Evolutionary conservation across 2,329 filamentous ascomycete species (phyloP).

Genomic region (Neonectria ditissima): DNA sequence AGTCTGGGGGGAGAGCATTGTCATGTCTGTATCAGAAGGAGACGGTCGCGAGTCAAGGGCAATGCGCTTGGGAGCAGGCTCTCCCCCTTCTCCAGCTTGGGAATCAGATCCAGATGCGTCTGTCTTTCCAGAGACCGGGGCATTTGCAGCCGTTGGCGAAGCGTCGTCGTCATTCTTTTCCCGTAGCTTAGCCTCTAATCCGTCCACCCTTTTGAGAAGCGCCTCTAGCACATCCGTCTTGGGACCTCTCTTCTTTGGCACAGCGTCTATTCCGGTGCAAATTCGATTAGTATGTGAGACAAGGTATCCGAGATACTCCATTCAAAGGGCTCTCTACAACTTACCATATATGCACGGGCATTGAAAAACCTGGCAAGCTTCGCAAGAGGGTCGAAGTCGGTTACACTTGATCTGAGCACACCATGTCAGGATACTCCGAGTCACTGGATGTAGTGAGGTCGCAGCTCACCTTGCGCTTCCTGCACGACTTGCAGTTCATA

Average conservation of each 20-base stretch:
- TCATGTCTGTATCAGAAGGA: conserved; percentile 35
- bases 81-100: conserved; percentile 40
- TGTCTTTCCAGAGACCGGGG: conserved; percentile 33
- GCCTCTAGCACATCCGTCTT: conserved; percentile 92
- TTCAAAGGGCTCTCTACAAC: conserved; percentile 41
- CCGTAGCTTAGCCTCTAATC: conserved; percentile 83
- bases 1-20: conserved; percentile 43
- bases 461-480: conserved; percentile 82
- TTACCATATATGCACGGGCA: conserved; percentile 89
- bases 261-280: conserved; percentile 70
- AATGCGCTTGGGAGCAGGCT: conserved; percentile 56
- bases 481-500: conserved; percentile 96
- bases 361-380: conserved; percentile 90
- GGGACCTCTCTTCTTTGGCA: conserved; percentile 89
- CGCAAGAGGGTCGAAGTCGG: conserved; percentile 83
- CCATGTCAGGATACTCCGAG: conserved; percentile 24
- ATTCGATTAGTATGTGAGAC: conserved; percentile 5
- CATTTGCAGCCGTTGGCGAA: conserved; percentile 41
- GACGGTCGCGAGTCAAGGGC: conserved; percentile 52
- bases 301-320: neutral
- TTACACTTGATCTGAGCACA: conserved; percentile 86
- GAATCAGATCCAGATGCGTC: conserved; percentile 43
- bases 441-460: conserved; percentile 23
- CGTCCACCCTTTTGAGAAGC: conserved; percentile 85
- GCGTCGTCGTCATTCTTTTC: conserved; percentile 65